Evolutionary conservation across 2,329 filamentous ascomycete genomes (phyloP).

Genomic region (Talaromyces sp.): DNA sequence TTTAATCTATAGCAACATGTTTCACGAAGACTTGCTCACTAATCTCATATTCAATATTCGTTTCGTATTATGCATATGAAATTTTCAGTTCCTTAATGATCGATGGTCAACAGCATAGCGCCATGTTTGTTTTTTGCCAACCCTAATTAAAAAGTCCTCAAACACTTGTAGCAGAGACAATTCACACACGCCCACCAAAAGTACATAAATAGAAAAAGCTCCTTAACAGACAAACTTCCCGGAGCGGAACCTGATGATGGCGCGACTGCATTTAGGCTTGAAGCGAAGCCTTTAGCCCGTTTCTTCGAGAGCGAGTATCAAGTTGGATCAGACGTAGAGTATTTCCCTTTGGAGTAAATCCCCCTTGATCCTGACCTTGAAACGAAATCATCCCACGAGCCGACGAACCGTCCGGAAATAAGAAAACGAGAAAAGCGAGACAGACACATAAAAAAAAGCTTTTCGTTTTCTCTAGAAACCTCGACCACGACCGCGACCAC

Average conservation of each 20-base stretch:
- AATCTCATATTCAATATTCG: not conserved
- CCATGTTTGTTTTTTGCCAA: not conserved
- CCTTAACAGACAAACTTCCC: slow-evolving; percentile 12
- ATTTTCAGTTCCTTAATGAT: not conserved
- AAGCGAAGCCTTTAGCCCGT: not conserved
- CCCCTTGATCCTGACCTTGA: not conserved
- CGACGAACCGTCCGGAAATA: slow-evolving; percentile 11
- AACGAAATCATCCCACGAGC: not conserved
- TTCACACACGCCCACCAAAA: not conserved
- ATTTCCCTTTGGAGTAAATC: not conserved
- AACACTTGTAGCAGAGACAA: not conserved
- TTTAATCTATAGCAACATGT: no score
- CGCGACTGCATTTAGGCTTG: not conserved
- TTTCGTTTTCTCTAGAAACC: slow-evolving; percentile 27
- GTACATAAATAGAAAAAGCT: slow-evolving; percentile 13
- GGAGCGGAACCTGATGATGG: not conserved
- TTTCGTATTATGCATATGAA: not conserved
- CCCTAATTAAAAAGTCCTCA: not conserved
- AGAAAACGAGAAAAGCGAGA: slow-evolving; percentile 7
- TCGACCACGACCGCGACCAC: slow-evolving; percentile 53
- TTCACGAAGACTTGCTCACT: not conserved
- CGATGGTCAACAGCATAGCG: not conserved
- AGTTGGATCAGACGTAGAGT: not conserved
- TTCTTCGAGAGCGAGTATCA: not conserved
- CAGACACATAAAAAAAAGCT: not conserved